Base-by-base conservation (phyloP, 805 yeast species). In the Komagataella kurtzmanii region DNA sequence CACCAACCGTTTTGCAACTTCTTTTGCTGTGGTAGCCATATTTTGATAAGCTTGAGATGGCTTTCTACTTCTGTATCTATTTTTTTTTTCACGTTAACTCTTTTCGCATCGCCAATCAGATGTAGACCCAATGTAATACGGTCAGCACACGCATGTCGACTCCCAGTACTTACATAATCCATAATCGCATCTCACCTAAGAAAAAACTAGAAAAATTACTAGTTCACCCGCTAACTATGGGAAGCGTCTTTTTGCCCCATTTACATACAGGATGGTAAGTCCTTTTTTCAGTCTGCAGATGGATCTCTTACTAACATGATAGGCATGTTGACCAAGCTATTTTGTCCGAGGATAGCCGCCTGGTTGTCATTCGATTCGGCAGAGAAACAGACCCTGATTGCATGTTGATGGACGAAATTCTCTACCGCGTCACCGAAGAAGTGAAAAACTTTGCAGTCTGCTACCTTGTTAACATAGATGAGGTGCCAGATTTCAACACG, bases 261-360 rank as follows among this genome's bases (percentile, higher is more conserved):
- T 68, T 88, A 53, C 78, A 73, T 24, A 76, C 91, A 0, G 96
- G 95, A 5, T 88, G 96, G 65, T 61, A 50, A 24, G 63, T 59
- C 3, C 2, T 7, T 6, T n/a, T 17, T 24, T n/a, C 30, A 24
- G 17, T 49, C 5, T 17, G 3, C 17, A 52, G 36, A 36, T n/a
- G 18, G 24, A 45, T 19, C 23, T 24, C 17, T 44, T 8, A 30
- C 40, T 30, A 30, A 30, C 40, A 30, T 14, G 40, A 8, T 14
- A 62, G 69, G 97, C 99, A 93, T 61, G 98, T 93, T 36, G 99
- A 93, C 67, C 98, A 93, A 63, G 96, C 99, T 6, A 93, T 93
- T 44, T 72, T 93, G 19, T 80, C 88, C 6, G 99, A 93, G 61
- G 95, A 86, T 53, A 96, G 88, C 50, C 69, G 96, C 53, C 66